A percentile compares a stretch with the other conserved stretches of the same genome.
These are phyloP conservation scores for Rhynchosporium graminicola DNA, from an alignment of 2,329 filamentous ascomycete genomes.

Conservation along the genomic window DNA sequence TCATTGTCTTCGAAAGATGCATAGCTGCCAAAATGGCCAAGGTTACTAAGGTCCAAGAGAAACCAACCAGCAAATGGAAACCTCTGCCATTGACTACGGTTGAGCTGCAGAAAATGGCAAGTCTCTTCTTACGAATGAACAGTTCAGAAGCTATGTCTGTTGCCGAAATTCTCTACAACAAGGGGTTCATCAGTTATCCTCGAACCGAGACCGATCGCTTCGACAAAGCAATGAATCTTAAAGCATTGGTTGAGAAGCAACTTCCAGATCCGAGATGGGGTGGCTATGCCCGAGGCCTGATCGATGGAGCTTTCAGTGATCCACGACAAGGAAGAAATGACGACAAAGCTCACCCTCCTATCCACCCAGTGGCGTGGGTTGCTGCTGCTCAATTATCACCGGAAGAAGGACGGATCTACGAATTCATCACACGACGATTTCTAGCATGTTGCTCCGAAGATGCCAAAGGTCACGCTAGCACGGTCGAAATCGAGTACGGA, in stretches of 20 bases:
- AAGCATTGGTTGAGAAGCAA: slow-evolving; percentile 80
- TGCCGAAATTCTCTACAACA: slow-evolving; percentile 87
- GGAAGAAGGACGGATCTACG: slow-evolving; percentile 78
- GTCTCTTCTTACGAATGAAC: slow-evolving; percentile 83
- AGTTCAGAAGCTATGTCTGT: slow-evolving; percentile 87
- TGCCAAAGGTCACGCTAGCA: slow-evolving; percentile 83
- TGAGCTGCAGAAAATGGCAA: slow-evolving; percentile 94
- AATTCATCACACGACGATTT: slow-evolving; percentile 89
- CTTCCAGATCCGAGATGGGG: slow-evolving; percentile 77
- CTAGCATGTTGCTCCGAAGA: slow-evolving; percentile 95
- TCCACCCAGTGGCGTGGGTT: slow-evolving; percentile 90
- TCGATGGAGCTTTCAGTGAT: slow-evolving; percentile 75
- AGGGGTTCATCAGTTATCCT: slow-evolving; percentile 96
- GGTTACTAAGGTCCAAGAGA: slow-evolving; percentile 84
- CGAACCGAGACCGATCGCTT: slow-evolving; percentile 97
- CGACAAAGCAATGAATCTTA: slow-evolving; percentile 84
- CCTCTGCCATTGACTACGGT: slow-evolving; percentile 93
- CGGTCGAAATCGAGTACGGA: slow-evolving; percentile 82
- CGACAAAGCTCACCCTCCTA: slow-evolving; percentile 95
- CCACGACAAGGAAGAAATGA: slow-evolving; percentile 85
- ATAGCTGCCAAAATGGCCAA: slow-evolving; percentile 73
- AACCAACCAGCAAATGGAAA: slow-evolving; percentile 91
- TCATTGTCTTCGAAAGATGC: slow-evolving; percentile 84
- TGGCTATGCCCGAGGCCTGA: slow-evolving; percentile 71
- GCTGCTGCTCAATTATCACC: slow-evolving; percentile 59